Base-by-base conservation (phyloP, 225 moss, liverwort and hornwort species). In the Straminergon stramineum region DNA sequence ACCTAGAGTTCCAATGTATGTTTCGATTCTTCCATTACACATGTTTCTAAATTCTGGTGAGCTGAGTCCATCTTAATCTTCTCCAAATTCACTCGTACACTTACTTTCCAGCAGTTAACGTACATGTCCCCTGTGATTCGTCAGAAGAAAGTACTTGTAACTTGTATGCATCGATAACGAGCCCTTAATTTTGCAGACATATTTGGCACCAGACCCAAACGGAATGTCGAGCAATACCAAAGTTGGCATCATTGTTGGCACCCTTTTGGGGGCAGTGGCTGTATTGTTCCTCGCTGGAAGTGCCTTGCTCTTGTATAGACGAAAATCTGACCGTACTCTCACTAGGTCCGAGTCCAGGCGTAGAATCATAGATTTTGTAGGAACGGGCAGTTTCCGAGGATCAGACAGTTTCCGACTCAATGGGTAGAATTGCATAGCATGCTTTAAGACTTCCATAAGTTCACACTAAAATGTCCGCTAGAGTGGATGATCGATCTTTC, bases 321-420 rank as follows among this genome's bases (percentile, higher is more conserved):
- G 91, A 67, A 92, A 58, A 88, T 34, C 43, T 61, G 62, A 82
- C 35, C 56, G 81, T 28, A 17, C 60, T 58, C 22, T 92, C 81
- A 58, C 75, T 39, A 91, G 94, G 70, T 74, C 90, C 7, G 94
- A 94, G 35, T 94, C 94, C 20, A 94, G 84, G 94, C 90, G 93
- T 76, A 89, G 84, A 76, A 90, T 94, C 24, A 89, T 91, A 62
- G 92, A 94, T 69, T 91, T 92, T 86, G 85, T 90, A 70, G 90
- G 91, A 70, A 84, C 86, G 66, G 87, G 92, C 56, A 92, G 92
- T 82, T 90, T 92, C 86, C 92, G 92, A 78, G 90, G 83, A 34
- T 90, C 88, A 45, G 90, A 92, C n/a, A 92, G 92, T 71, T 92
- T 92, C 83, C 87, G 78, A 84, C 41, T 73, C 74, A 41, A 67